Percentiles rank a stretch among this genome's conserved stretches.
Evolutionary conservation across 305 asterid species (phyloP).

Genomic region (Caryopteris hybrid): DNA sequence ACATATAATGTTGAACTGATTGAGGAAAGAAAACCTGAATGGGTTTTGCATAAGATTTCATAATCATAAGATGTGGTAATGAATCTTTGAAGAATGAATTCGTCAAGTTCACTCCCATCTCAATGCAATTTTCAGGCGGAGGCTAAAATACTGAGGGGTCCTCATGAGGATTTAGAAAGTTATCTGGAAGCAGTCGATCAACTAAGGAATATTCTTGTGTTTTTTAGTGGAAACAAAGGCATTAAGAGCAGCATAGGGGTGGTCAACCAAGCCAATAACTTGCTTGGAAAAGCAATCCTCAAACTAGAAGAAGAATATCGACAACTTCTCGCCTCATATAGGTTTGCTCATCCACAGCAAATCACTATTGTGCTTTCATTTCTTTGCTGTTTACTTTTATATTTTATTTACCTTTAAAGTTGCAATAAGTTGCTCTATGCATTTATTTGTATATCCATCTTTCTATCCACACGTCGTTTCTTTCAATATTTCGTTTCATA

Average conservation of each 20-base stretch:
- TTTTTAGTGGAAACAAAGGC: slow-evolving; percentile 60
- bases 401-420: neutral
- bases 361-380: neutral
- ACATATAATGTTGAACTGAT: neutral
- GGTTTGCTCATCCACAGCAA: slow-evolving; percentile 38
- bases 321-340: slow-evolving; percentile 64
- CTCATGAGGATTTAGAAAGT: slow-evolving; percentile 90
- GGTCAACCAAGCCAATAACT: slow-evolving; percentile 58
- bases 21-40: neutral
- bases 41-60: neutral
- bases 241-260: slow-evolving; percentile 59
- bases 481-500: too few species aligned
- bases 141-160: slow-evolving; percentile 89
- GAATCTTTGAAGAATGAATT: neutral
- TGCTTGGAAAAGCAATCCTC: slow-evolving; percentile 59
- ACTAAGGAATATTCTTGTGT: slow-evolving; percentile 52
- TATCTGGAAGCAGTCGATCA: slow-evolving; percentile 86
- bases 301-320: slow-evolving; percentile 91
- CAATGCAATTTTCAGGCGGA: slow-evolving; percentile 62
- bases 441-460: neutral
- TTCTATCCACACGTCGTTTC: neutral
- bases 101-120: slow-evolving; percentile 5
- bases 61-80: neutral
- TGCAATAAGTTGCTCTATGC: neutral
- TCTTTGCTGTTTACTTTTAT: neutral